These are phyloP conservation scores for Simplicillium aogashimaense DNA, from an alignment of 2,329 filamentous ascomycete species.

Conservation along the genomic window DNA sequence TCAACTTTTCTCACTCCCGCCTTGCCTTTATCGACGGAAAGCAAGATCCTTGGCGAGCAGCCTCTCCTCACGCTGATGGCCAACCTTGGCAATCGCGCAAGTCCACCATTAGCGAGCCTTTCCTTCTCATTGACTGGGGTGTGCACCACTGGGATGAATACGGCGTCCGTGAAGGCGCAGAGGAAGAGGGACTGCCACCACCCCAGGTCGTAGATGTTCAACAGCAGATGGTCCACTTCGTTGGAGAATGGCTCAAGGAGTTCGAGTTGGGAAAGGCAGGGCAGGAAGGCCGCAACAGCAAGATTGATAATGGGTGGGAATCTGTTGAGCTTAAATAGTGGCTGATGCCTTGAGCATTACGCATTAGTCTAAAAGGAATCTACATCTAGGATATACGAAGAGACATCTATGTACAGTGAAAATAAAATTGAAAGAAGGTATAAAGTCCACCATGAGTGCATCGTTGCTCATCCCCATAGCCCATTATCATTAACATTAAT, in stretches of 20 bases:
- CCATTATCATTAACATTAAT: no score
- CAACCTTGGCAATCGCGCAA: conserved; percentile 35
- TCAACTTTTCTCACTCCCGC: conserved; percentile 61
- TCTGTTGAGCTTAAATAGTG: no score
- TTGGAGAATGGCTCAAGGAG: conserved; percentile 57
- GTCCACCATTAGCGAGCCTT: conserved; percentile 57
- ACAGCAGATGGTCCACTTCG: conserved; percentile 47
- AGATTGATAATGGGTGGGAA: no score
- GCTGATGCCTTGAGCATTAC: no score
- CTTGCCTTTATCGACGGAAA: conserved; percentile 70
- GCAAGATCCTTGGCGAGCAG: conserved; percentile 70
- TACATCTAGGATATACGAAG: no score
- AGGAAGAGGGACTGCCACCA: conserved; percentile 54
- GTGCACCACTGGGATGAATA: conserved; percentile 80
- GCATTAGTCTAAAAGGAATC: no score
- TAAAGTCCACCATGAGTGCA: no score
- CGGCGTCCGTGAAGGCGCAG: conserved; percentile 42
- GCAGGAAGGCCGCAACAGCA: no score
- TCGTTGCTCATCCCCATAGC: no score
- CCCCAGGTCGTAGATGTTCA: conserved; percentile 49
- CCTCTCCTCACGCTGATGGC: conserved; percentile 59
- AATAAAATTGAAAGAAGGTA: no score
- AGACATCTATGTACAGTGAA: no score
- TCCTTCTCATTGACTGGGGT: conserved; percentile 61
- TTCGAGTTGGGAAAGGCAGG: conserved; percentile 27